These are phyloP conservation scores for Parachaetomium inaequale DNA, from an alignment of 495 filamentous ascomycete species.

Conservation along the genomic window DNA sequence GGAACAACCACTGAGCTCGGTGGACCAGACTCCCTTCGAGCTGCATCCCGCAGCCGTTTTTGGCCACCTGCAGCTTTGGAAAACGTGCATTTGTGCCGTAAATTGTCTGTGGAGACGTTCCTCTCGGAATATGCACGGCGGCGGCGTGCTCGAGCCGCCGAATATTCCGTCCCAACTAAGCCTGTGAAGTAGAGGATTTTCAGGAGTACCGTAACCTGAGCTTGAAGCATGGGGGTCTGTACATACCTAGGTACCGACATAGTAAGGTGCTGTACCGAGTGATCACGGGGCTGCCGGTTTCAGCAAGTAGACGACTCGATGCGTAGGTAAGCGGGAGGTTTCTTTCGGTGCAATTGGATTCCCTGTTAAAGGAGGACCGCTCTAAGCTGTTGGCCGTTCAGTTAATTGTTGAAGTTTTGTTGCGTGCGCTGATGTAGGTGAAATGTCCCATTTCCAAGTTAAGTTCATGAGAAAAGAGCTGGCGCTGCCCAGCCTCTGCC, in stretches of 20 bases:
- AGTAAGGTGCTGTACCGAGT: no score
- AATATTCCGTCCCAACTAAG: not conserved
- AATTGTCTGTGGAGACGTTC: conserved; percentile 24
- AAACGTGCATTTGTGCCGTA: conserved; percentile 27
- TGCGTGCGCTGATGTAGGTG: not conserved
- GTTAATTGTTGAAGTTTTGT: not conserved
- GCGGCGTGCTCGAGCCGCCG: not conserved
- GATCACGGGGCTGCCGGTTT: no score
- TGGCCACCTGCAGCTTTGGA: conserved; percentile 30
- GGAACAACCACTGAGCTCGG: conserved; percentile 21
- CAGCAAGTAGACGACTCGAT: no score
- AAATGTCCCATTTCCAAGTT: not conserved
- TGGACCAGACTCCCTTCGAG: conserved; percentile 21
- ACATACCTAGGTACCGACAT: no score
- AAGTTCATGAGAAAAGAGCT: no score
- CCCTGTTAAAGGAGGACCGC: not conserved
- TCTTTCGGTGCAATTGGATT: not conserved
- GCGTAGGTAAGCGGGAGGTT: not conserved
- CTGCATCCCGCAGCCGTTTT: conserved; percentile 29
- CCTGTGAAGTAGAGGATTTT: no score
- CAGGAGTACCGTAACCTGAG: not conserved
- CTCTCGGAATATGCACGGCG: conserved; percentile 20
- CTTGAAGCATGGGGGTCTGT: not conserved
- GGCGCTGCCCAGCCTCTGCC: not conserved
- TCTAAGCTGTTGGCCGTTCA: not conserved